These are phyloP conservation scores for Hypoxylon sp. DNA, from an alignment of 2,329 filamentous ascomycete species.

Conservation along the genomic window DNA sequence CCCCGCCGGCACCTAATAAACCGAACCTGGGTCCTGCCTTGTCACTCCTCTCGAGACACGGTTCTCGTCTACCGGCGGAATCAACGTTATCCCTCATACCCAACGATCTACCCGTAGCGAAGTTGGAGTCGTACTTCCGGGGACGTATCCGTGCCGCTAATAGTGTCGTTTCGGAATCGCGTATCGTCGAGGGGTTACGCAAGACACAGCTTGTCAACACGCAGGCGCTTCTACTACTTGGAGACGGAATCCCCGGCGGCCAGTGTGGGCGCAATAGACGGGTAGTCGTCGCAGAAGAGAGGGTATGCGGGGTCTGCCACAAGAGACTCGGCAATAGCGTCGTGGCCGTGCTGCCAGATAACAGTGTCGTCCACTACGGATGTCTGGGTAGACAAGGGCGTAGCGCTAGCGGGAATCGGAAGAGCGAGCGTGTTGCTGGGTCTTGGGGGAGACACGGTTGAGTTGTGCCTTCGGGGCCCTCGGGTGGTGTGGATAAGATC, in stretches of 20 bases:
- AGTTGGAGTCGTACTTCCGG: slow-evolving; percentile 90
- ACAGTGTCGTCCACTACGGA: slow-evolving; percentile 83
- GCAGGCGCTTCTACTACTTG: slow-evolving; percentile 79
- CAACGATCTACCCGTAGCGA: slow-evolving; percentile 77
- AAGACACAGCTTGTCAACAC: slow-evolving; percentile 83
- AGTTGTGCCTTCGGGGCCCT: background rate
- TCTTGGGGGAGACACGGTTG: slow-evolving; percentile 48
- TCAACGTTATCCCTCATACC: slow-evolving; percentile 91
- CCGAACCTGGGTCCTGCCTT: slow-evolving; percentile 83
- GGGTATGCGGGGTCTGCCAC: slow-evolving; percentile 91
- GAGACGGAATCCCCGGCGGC: slow-evolving; percentile 68
- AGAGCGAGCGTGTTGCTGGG: slow-evolving; percentile 44
- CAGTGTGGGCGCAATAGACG: slow-evolving; percentile 69
- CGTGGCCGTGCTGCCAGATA: slow-evolving; percentile 88
- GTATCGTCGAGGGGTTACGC: slow-evolving; percentile 80
- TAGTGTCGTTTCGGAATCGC: slow-evolving; percentile 81
- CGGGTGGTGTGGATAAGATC: background rate
- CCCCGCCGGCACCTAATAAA: slow-evolving; percentile 78
- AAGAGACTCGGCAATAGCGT: slow-evolving; percentile 93
- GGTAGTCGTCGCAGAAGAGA: slow-evolving; percentile 87
- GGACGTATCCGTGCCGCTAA: slow-evolving; percentile 90
- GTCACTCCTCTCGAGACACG: slow-evolving; percentile 89
- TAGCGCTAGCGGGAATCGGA: slow-evolving; percentile 54
- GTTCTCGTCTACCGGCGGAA: slow-evolving; percentile 86
- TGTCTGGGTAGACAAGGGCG: slow-evolving; percentile 67